A percentile compares a stretch with the other conserved stretches of the same genome.
Conservation (phyloP, 192 early-diverging fungal species). For the Coemansia sp. region DNA sequence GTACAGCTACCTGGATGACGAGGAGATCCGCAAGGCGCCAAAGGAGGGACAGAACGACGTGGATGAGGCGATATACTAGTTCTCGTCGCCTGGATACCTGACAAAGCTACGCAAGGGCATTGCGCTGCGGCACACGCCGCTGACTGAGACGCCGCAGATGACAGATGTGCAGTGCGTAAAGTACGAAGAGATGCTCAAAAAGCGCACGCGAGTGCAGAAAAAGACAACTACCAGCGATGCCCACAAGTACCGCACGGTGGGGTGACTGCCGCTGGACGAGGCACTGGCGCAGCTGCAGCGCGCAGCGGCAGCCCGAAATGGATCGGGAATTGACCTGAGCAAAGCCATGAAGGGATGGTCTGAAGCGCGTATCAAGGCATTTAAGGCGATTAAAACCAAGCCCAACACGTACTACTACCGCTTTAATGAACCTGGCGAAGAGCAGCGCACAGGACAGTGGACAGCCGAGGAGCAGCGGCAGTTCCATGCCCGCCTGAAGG, state of each 20-base stretch:
- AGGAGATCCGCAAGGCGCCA: conserved; percentile 84
- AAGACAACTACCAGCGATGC: conserved; percentile 78
- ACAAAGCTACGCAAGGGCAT: conserved; percentile 66
- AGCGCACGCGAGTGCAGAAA: conserved; percentile 73
- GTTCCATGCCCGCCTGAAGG: conserved; percentile 80
- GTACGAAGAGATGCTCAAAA: conserved; percentile 83
- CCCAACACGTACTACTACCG: conserved; percentile 98
- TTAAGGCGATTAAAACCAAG: conserved; percentile 88
- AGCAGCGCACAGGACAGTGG: conserved; percentile 90
- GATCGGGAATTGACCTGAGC: conserved; percentile 71
- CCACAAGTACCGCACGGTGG: conserved; percentile 72
- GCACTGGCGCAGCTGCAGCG: conserved; percentile 82
- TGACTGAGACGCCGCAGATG: conserved; percentile 60
- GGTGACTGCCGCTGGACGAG: conserved; percentile 80
- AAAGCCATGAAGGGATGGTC: conserved; percentile 97
- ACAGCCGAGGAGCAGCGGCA: conserved; percentile 80
- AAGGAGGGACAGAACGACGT: conserved; percentile 81
- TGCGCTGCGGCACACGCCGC: conserved; percentile 63
- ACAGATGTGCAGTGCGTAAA: conserved; percentile 80
- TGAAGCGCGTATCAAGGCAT: conserved; percentile 88
- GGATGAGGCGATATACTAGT: conserved; percentile 85
- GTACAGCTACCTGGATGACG: conserved; percentile 73
- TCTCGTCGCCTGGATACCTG: conserved; percentile 76
- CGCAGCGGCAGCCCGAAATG: conserved; percentile 51
- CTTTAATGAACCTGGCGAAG: conserved; percentile 96